Conservation (phyloP, 768 basidiomycete species). For the Podaxis sp. region DNA sequence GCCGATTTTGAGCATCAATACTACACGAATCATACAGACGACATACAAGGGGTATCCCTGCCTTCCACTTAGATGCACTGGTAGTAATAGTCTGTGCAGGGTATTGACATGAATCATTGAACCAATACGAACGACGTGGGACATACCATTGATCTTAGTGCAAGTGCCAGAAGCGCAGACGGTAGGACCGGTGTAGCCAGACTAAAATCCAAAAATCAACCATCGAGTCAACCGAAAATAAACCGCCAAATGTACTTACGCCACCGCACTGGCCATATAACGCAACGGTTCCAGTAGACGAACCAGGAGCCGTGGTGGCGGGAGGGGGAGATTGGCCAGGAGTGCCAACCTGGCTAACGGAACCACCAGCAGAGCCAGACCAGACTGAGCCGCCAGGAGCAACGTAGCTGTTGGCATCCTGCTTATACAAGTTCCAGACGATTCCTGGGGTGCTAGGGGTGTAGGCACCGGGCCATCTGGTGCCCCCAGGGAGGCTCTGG, state of each 20-base stretch:
- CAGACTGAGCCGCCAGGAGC: conserved; percentile 32
- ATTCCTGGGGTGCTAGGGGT: conserved; percentile 32
- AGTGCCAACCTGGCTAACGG: conserved; percentile 20
- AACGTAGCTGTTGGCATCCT: conserved; percentile 23
- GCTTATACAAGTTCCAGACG: conserved; percentile 30
- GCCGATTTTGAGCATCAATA: not conserved
- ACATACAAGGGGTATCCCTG: not conserved
- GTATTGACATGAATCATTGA: not conserved
- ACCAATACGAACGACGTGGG: not conserved
- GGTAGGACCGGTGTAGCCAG: conserved; percentile 4
- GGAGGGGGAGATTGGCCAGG: conserved; percentile 12
- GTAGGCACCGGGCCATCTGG: conserved; percentile 30
- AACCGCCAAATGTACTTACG: not conserved
- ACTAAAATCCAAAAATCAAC: not conserved
- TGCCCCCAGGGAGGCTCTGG: conserved; percentile 25
- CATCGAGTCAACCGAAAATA: not conserved
- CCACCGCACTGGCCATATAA: conserved; percentile 26
- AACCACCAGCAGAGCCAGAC: conserved; percentile 28
- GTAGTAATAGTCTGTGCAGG: conserved; percentile 10
- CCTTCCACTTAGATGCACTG: conserved; percentile 2
- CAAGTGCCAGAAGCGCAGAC: conserved; percentile 13
- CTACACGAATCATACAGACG: not conserved
- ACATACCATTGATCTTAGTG: conserved; percentile 10
- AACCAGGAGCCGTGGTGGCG: not conserved
- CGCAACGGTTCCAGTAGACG: conserved; percentile 12